A percentile compares a stretch with the other conserved stretches of the same genome.
phyloP scores from a whole-genome alignment of 139 green algal species.

The Micractinium sp. region DNA sequence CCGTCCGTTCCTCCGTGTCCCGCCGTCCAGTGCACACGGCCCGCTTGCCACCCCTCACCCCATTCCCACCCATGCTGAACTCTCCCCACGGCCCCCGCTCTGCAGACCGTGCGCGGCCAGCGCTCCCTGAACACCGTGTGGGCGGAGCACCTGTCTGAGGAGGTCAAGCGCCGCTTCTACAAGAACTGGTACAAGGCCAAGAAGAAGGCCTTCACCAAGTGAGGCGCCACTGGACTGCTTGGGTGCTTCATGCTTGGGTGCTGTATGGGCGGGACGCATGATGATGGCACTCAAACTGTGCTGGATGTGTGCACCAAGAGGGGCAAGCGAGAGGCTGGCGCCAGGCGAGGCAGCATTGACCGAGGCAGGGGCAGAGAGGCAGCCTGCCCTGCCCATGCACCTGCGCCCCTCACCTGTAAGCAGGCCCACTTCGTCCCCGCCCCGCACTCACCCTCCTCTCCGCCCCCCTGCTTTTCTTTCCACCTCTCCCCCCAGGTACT shows the following conservation, averaged over 20 bases:
- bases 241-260: too few relatives aligned
- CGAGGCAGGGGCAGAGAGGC: too few relatives aligned
- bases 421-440: background rate
- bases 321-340: too few relatives aligned
- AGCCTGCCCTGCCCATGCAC: too few relatives aligned
- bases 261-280: too few relatives aligned
- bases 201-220: conserved; percentile 99
- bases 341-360: too few relatives aligned
- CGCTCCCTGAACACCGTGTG: conserved; percentile 95
- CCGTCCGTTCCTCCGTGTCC: background rate
- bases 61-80: too few relatives aligned
- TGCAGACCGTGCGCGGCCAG: conserved; percentile 90
- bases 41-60: too few relatives aligned
- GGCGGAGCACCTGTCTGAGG: conserved; percentile 96
- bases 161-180: conserved; percentile 91
- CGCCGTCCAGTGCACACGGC: background rate
- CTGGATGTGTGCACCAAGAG: too few relatives aligned
- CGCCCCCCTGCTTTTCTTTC: background rate
- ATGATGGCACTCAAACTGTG: too few relatives aligned
- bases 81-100: background rate
- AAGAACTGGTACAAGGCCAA: conserved; percentile 99
- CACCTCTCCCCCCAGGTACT: conserved; percentile 80
- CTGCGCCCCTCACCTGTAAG: background rate
- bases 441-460: background rate
- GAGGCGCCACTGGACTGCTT: background rate